Base-by-base conservation (phyloP, 2,329 filamentous ascomycete species). In the Pestalotiopsis sp. region DNA sequence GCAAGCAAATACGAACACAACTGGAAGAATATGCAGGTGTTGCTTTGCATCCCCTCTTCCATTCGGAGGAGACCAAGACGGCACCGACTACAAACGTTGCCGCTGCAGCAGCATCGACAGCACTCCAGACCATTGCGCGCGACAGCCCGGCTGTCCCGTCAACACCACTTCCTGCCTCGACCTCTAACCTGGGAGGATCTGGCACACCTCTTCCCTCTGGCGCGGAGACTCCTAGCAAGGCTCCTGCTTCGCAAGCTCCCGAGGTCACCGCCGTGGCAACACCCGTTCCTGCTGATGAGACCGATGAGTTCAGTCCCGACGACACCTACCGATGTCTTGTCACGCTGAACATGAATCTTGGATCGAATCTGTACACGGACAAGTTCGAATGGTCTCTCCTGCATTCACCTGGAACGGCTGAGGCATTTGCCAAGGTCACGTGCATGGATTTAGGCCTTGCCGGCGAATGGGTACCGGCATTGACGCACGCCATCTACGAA, bases 351-450 rank as follows among this genome's bases (percentile, higher is more conserved):
- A 93, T 99, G 76, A 98, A 97, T 77, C 87, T 98, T 25, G 91
- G 94, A 66, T 97, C 97, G 68, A 91, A 93, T 74, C 87, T 98
- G 13, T 98, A 98, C 80, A 97, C 93, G 3, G 96, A 99, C 85
- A 97, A 95, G 77, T 98, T 99, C 72, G 95, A 98, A 79, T 98
- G 95, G 95, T 98, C 95, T 4, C 84, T 99, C 23, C 85, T 97
- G 20, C 95, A 98, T 76, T 94, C 95, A 2, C 92, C 94, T 1
- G 95, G 95, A 25, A 94, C 95, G 57, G 94, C 96, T 0, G 95
- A 99, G 79, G 90, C 92, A 13, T 98, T 98, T 79, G 95, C 96
- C 41, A 94, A 93, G 77, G 90, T 94, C 72, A 98, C 96, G 0
- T 98, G 96, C 78, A 93, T 94, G 36, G 96, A 99, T 78, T 85